Percentiles rank a stretch among this genome's conserved stretches.
Evolutionary conservation across 495 filamentous ascomycete genomes (phyloP).

Genomic region (Aspergillus bridgeri): DNA sequence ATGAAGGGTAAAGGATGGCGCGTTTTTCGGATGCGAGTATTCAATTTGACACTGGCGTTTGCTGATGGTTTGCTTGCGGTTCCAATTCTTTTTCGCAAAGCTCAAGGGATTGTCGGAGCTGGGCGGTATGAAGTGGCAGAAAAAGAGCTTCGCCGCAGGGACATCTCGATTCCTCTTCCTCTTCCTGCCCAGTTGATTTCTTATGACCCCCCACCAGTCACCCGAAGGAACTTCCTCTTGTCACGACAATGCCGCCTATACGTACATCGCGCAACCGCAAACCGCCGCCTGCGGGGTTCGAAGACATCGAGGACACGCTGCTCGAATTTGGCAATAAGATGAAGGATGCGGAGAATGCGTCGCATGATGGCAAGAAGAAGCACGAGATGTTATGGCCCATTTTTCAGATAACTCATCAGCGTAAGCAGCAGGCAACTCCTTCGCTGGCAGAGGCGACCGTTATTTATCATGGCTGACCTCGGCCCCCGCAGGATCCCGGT

Average conservation of each 20-base stretch:
- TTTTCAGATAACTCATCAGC: constrained; percentile 95
- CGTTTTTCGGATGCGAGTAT: neutral
- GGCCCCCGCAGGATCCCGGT: constrained; percentile 59
- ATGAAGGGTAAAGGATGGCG: neutral
- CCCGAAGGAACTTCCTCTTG: neutral
- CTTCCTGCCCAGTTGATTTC: constrained; percentile 7
- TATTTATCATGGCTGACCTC: neutral
- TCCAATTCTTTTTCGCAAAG: neutral
- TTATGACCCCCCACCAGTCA: neutral
- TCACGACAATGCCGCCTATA: constrained; percentile 74
- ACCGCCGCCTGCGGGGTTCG: constrained; percentile 91
- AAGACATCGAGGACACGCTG: constrained; percentile 94
- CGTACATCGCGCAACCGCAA: constrained; percentile 76
- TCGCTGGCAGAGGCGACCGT: too few species aligned
- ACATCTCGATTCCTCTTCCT: constrained; percentile 1
- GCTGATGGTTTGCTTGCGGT: too few species aligned
- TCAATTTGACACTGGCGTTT: neutral
- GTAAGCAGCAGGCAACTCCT: constrained; percentile 42
- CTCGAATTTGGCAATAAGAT: constrained; percentile 96
- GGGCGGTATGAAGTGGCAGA: constrained; percentile 13
- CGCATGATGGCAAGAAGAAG: constrained; percentile 73
- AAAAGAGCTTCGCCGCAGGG: neutral
- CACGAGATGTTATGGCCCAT: constrained; percentile 94
- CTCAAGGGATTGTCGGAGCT: neutral
- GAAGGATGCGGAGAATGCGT: constrained; percentile 91